phyloP scores from a whole-genome alignment of 148 eudicot species.

The Dysphania ambrosioides region DNA sequence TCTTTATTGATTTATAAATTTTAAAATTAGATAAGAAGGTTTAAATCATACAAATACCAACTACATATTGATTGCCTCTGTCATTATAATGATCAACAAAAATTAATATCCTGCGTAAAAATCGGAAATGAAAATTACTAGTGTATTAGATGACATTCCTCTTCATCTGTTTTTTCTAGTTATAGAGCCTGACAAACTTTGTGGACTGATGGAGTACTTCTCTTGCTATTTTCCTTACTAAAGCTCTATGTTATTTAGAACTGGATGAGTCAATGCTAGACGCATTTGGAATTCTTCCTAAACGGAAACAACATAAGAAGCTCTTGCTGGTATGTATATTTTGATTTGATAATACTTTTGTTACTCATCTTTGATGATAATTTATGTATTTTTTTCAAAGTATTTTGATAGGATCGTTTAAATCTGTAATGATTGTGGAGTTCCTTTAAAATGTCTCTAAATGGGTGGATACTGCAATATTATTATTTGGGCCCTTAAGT shows the following conservation, averaged over 20 bases:
- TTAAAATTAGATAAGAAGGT: not conserved
- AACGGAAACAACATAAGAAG: conserved; percentile 89
- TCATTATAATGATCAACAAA: too few species aligned
- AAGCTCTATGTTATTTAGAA: conserved; percentile 45
- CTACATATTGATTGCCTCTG: not conserved
- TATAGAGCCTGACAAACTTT: not conserved
- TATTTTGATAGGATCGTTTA: too few species aligned
- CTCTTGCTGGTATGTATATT: conserved; percentile 67
- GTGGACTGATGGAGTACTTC: not conserved
- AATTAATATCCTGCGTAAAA: not conserved
- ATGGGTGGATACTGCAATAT: too few species aligned
- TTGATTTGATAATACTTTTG: not conserved
- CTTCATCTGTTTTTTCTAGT: not conserved
- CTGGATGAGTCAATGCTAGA: conserved; percentile 94
- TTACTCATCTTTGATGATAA: not conserved
- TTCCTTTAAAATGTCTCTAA: too few species aligned
- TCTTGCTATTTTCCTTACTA: conserved; percentile 20
- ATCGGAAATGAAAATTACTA: not conserved
- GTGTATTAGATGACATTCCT: not conserved
- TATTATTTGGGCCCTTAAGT: too few species aligned
- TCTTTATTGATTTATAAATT: not conserved
- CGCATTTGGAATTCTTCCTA: conserved; percentile 94
- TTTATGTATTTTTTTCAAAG: not conserved
- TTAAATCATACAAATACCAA: not conserved
- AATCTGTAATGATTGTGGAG: too few species aligned